Percentiles rank a stretch among this genome's conserved stretches.
Evolutionary conservation across 495 filamentous ascomycete genomes (phyloP).

Genomic region (Trichoderma erinaceum): DNA sequence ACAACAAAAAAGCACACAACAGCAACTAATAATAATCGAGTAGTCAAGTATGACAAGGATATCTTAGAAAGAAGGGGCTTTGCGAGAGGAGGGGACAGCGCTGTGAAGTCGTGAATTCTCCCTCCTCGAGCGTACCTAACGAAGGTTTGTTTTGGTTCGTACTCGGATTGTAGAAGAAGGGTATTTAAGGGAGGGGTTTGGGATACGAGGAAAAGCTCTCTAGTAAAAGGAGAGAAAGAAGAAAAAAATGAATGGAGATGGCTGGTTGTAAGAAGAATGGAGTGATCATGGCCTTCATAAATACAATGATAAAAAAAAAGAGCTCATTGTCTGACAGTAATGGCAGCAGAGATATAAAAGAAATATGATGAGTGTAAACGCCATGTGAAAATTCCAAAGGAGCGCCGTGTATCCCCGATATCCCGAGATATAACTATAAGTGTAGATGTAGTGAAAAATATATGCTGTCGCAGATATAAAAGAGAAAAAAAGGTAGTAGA

Average conservation of each 20-base stretch:
- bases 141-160: neutral
- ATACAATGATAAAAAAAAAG: constrained; percentile 2
- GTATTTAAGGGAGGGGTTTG: neutral
- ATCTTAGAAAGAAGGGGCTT: constrained; percentile 8
- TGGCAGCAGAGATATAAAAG: neutral
- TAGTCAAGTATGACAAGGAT: constrained; percentile 10
- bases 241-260: neutral
- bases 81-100: neutral
- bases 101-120: neutral
- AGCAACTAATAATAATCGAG: constrained; percentile 3
- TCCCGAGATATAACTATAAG: constrained; percentile 11
- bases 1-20: constrained; percentile 13
- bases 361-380: neutral
- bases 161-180: neutral
- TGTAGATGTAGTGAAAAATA: neutral
- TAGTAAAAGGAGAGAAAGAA: neutral
- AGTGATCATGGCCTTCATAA: constrained; percentile 12
- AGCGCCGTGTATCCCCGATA: constrained; percentile 17
- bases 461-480: constrained; percentile 8
- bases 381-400: neutral
- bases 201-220: neutral
- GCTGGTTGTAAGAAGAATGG: constrained; percentile 2
- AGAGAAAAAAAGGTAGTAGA: constrained; percentile 13
- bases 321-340: neutral
- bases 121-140: neutral